Conservation (phyloP, 352 stramenopile genomes). For the Phytophthora lateralis region DNA sequence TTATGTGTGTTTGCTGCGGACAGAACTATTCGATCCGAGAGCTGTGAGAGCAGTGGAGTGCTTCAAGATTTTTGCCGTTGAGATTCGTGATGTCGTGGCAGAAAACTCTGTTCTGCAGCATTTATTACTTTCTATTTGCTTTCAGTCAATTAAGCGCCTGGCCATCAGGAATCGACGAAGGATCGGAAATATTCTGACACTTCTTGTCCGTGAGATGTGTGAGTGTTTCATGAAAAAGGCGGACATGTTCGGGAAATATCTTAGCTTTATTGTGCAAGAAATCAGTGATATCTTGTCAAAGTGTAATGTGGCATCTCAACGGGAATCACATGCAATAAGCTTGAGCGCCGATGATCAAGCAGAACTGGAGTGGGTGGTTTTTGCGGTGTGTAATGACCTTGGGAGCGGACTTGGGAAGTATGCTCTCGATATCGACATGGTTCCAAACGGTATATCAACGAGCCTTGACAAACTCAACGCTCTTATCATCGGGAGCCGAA, state of each 20-base stretch:
- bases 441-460: slow-evolving; percentile 57
- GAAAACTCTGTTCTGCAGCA: slow-evolving; percentile 58
- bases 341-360: slow-evolving; percentile 64
- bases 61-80: slow-evolving; percentile 64
- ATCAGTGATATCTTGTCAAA: slow-evolving; percentile 68
- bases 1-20: slow-evolving; percentile 58
- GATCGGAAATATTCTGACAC: slow-evolving; percentile 45
- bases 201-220: slow-evolving; percentile 65
- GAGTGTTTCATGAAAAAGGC: slow-evolving; percentile 66
- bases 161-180: slow-evolving; percentile 33
- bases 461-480: slow-evolving; percentile 79
- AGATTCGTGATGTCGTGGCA: slow-evolving; percentile 46
- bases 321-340: slow-evolving; percentile 10
- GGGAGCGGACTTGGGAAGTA: slow-evolving; percentile 73
- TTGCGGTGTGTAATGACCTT: slow-evolving; percentile 79
- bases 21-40: slow-evolving; percentile 46
- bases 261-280: slow-evolving; percentile 77
- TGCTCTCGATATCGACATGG: slow-evolving; percentile 64
- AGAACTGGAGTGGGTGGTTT: slow-evolving; percentile 80
- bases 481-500: slow-evolving; percentile 46
- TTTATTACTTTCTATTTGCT: slow-evolving; percentile 73
- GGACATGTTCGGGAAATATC: slow-evolving; percentile 81
- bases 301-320: slow-evolving; percentile 9
- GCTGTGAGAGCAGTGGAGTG: slow-evolving; percentile 65
- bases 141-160: slow-evolving; percentile 65